Evolutionary conservation across 306 rosid species (phyloP).

Genomic region (Potentilla sterilis): DNA sequence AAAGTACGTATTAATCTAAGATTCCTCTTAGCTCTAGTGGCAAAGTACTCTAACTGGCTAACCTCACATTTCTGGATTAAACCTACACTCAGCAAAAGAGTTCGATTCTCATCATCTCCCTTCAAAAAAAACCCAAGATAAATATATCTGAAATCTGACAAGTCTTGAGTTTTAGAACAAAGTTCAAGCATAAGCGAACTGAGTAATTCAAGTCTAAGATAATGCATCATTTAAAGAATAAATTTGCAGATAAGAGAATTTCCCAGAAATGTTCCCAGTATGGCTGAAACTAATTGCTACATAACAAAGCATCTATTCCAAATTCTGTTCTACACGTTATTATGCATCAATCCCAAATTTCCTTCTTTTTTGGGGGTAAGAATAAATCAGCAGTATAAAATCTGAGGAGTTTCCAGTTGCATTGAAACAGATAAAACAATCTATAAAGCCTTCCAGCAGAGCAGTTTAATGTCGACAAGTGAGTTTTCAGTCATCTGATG

Average conservation of each 20-base stretch:
- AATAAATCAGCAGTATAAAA: constrained; percentile 2
- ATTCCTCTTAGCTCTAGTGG: not conserved
- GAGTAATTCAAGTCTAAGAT: not conserved
- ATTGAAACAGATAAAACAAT: not conserved
- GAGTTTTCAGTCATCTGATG: constrained; percentile 11
- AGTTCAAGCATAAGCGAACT: constrained; percentile 1
- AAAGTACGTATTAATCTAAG: not conserved
- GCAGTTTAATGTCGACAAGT: not conserved
- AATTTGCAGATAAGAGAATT: constrained; percentile 19
- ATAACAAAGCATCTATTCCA: constrained; percentile 16
- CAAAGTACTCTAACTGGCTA: not conserved
- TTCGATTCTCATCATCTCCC: not conserved
- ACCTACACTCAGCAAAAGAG: not conserved
- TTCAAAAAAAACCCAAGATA: not conserved
- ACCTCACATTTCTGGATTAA: not conserved
- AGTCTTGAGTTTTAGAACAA: not conserved
- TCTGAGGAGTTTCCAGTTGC: constrained; percentile 3
- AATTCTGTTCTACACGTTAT: not conserved
- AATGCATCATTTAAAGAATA: not conserved
- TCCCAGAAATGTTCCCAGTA: constrained; percentile 2
- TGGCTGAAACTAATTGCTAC: constrained; percentile 3
- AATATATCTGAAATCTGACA: not conserved
- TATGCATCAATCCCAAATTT: constrained; percentile 19
- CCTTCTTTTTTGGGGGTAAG: not conserved
- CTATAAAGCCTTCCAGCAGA: not conserved